phyloP scores from a whole-genome alignment of 1,139 yeast genomes.

The Ashbya aceris region DNA sequence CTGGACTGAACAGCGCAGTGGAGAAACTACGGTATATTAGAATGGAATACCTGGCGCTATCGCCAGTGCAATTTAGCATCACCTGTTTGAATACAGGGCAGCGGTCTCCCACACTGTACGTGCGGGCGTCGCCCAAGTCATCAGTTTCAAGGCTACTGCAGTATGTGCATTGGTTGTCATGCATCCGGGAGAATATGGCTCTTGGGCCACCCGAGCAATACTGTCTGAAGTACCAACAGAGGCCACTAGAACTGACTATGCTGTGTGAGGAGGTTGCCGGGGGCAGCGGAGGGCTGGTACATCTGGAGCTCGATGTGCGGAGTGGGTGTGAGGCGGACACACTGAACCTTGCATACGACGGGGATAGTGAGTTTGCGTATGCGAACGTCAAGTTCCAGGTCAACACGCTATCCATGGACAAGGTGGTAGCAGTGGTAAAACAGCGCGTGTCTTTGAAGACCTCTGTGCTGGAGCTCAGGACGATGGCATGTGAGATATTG shows the following conservation, averaged over 20 bases:
- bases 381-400: constrained; percentile 16
- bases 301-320: constrained; percentile 12
- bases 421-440: constrained; percentile 10
- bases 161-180: constrained; percentile 17
- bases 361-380: constrained; percentile 12
- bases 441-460: constrained; percentile 11
- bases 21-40: background rate
- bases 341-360: constrained; percentile 12
- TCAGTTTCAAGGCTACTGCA: constrained; percentile 20
- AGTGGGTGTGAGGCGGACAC: constrained; percentile 4
- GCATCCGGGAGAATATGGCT: background rate
- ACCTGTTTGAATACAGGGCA: constrained; percentile 15
- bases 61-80: constrained; percentile 17
- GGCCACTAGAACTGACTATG: constrained; percentile 6
- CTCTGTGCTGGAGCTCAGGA: constrained; percentile 13
- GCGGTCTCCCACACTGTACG: constrained; percentile 12
- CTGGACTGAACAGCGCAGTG: too few species aligned
- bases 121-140: constrained; percentile 21
- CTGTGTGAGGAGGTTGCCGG: constrained; percentile 13
- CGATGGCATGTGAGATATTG: constrained; percentile 12
- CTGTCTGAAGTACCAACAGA: constrained; percentile 4
- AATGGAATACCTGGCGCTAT: constrained; percentile 16
- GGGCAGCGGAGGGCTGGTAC: constrained; percentile 9
- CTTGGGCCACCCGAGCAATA: background rate
- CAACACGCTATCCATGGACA: constrained; percentile 19